Conservation (phyloP, 2,329 filamentous ascomycete genomes). For the Geosmithia morbida region DNA sequence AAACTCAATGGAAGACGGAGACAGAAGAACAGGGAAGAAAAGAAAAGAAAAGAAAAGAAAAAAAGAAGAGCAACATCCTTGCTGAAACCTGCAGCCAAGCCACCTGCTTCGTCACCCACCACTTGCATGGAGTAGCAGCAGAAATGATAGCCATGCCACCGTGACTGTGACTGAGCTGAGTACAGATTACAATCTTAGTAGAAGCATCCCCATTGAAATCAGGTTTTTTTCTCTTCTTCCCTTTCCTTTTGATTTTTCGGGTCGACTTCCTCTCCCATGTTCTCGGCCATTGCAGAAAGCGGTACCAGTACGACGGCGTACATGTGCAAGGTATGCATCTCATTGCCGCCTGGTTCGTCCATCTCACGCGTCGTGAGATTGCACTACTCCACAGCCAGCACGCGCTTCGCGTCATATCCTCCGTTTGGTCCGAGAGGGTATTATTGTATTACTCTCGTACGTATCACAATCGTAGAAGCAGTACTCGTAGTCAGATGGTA, state of each 20-base stretch:
- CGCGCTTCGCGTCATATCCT: no score
- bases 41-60: no score
- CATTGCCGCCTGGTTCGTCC: not conserved
- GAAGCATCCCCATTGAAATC: not conserved
- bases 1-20: no score
- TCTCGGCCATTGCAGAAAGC: not conserved
- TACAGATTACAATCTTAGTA: not conserved
- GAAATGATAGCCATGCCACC: no score
- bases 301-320: not conserved
- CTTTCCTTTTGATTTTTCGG: not conserved
- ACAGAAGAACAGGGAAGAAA: no score
- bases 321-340: not conserved
- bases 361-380: not conserved
- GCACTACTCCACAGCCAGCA: not conserved
- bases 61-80: not conserved
- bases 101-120: not conserved
- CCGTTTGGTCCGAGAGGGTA: not conserved
- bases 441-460: no score
- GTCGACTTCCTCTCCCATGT: not conserved
- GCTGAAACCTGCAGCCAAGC: not conserved
- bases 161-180: not conserved
- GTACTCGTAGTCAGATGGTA: no score
- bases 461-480: no score
- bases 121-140: not conserved
- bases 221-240: not conserved